Percentiles rank a stretch among this genome's conserved stretches.
Conservation (phyloP, 176 grass and related monocot species). For the Aegilops bicornis region DNA sequence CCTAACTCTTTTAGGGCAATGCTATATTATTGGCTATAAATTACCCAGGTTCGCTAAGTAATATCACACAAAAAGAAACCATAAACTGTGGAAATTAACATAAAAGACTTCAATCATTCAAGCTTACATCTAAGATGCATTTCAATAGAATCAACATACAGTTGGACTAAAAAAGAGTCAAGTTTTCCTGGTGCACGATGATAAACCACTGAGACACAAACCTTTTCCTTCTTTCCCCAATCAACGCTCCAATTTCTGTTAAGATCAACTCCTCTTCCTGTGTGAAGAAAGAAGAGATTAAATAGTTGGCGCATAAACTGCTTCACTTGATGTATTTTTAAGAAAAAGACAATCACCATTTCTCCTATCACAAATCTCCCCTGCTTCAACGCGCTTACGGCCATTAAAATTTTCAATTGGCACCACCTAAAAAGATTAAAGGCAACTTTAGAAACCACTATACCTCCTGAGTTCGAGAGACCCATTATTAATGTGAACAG, state of each 20-base stretch:
- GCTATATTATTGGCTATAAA: constrained; percentile 8
- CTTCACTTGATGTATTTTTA: neutral
- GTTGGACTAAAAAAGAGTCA: neutral
- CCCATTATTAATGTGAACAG: neutral
- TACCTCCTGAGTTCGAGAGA: neutral
- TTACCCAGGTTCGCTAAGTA: constrained; percentile 5
- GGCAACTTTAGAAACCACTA: neutral
- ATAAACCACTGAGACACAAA: constrained; percentile 21
- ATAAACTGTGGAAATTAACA: neutral
- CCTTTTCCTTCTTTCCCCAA: constrained; percentile 99
- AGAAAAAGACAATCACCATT: constrained; percentile 62
- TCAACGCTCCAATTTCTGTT: constrained; percentile 99
- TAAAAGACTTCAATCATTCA: neutral
- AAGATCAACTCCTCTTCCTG: constrained; percentile 98
- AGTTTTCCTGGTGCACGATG: neutral
- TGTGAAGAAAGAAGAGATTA: constrained; percentile 16
- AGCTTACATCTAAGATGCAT: neutral
- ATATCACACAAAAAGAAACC: neutral
- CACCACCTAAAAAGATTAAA: constrained; percentile 59
- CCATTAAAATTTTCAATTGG: constrained; percentile 99
- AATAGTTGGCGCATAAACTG: neutral
- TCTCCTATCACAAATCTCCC: constrained; percentile 93
- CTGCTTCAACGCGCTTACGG: constrained; percentile 75
- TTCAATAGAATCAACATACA: neutral
- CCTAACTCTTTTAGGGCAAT: neutral